These are phyloP conservation scores for Clarireedia homoeocarpa DNA, from an alignment of 2,329 filamentous ascomycete genomes.

Conservation along the genomic window DNA sequence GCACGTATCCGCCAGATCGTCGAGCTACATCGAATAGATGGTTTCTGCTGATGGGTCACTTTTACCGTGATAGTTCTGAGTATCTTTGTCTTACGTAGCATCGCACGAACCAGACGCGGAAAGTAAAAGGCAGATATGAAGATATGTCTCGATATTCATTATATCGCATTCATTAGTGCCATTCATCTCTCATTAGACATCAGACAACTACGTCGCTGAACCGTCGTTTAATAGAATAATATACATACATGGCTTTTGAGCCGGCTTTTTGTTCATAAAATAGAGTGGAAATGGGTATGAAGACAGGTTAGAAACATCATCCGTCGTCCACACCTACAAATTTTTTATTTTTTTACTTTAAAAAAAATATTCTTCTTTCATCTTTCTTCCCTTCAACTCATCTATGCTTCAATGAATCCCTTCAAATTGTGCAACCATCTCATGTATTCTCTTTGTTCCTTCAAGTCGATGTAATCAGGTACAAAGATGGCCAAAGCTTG, in stretches of 20 bases:
- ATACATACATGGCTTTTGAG: background rate
- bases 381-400: background rate
- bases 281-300: conserved; percentile 22
- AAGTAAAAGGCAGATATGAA: background rate
- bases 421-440: conserved; percentile 84
- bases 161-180: background rate
- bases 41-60: no score
- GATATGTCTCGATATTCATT: background rate
- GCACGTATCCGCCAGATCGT: no score
- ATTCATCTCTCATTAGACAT: background rate
- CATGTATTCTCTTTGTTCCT: conserved; percentile 97
- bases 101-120: no score
- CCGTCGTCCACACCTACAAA: background rate
- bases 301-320: conserved; percentile 22
- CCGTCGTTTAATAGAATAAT: no score
- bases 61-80: no score
- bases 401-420: conserved; percentile 68
- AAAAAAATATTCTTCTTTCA: background rate
- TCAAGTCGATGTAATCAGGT: conserved; percentile 92
- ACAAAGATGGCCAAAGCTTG: conserved; percentile 81
- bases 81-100: no score
- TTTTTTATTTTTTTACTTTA: background rate
- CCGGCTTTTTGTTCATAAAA: background rate
- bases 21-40: no score
- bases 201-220: background rate